These are phyloP conservation scores for Daldinia sp. DNA, from an alignment of 2,329 filamentous ascomycete genomes.

Conservation along the genomic window DNA sequence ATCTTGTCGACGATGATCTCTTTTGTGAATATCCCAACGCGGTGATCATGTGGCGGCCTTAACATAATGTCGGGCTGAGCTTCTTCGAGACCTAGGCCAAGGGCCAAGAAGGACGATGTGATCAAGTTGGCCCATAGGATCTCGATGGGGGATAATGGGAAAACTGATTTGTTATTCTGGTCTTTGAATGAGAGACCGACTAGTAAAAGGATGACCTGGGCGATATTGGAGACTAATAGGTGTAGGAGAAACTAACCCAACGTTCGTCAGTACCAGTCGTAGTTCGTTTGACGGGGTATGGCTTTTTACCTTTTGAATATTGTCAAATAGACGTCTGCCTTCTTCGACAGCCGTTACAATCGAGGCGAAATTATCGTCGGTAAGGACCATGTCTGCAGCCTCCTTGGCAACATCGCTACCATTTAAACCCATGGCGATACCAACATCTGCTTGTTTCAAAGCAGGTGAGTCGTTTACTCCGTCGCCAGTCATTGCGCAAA, in stretches of 20 bases:
- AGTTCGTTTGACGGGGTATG: not conserved
- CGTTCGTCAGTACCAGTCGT: conserved; percentile 24
- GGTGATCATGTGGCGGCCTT: conserved; percentile 69
- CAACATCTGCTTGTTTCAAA: conserved; percentile 76
- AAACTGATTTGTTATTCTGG: conserved; percentile 64
- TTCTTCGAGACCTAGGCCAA: conserved; percentile 75
- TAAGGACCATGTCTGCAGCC: conserved; percentile 86
- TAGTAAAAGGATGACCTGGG: conserved; percentile 73
- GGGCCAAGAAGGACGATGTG: conserved; percentile 74
- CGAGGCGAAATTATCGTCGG: conserved; percentile 87
- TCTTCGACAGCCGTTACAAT: conserved; percentile 77
- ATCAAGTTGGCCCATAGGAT: conserved; percentile 82
- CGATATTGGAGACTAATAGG: conserved; percentile 73
- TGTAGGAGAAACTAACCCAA: conserved; percentile 64
- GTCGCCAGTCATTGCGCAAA: conserved; percentile 79
- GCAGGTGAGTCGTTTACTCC: conserved; percentile 80
- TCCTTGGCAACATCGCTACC: conserved; percentile 80
- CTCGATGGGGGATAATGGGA: conserved; percentile 75
- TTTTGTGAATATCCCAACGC: conserved; percentile 67
- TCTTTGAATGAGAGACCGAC: conserved; percentile 77
- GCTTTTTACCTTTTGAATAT: conserved; percentile 72
- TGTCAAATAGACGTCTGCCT: conserved; percentile 74
- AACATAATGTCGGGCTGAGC: conserved; percentile 72
- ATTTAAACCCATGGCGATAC: conserved; percentile 77
- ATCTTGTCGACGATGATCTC: conserved; percentile 74